phyloP scores from a whole-genome alignment of 352 stramenopile species.

The Pythium oligandrum region DNA sequence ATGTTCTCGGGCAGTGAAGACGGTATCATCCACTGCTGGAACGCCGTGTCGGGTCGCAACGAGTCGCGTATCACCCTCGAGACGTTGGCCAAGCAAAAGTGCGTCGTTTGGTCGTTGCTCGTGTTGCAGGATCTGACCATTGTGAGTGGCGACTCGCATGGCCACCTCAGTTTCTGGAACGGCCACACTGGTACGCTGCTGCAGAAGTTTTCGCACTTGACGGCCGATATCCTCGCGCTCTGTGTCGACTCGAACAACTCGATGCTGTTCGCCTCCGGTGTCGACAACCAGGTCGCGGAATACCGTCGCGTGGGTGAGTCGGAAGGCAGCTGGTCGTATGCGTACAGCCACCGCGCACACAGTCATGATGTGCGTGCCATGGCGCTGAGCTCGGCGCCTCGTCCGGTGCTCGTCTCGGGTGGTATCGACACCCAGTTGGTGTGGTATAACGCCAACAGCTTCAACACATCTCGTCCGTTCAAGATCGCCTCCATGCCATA shows the following conservation, averaged over 20 bases:
- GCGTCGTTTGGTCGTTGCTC: constrained; percentile 87
- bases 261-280: constrained; percentile 89
- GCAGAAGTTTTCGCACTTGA: constrained; percentile 90
- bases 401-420: constrained; percentile 82
- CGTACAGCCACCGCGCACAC: constrained; percentile 87
- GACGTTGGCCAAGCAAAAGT: constrained; percentile 67
- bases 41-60: constrained; percentile 69
- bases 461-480: constrained; percentile 77
- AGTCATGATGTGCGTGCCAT: constrained; percentile 88
- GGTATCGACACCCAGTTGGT: constrained; percentile 94
- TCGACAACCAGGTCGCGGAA: constrained; percentile 92
- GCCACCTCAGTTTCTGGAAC: constrained; percentile 93
- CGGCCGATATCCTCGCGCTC: constrained; percentile 89
- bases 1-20: constrained; percentile 86
- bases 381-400: constrained; percentile 52
- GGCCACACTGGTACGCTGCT: constrained; percentile 86
- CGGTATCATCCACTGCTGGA: constrained; percentile 87
- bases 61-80: constrained; percentile 82
- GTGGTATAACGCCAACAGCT: constrained; percentile 83
- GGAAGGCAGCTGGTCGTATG: constrained; percentile 64
- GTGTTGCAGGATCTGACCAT: constrained; percentile 90
- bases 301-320: constrained; percentile 48
- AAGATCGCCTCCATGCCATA: constrained; percentile 90
- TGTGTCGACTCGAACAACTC: constrained; percentile 80
- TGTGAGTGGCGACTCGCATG: constrained; percentile 90